Base-by-base conservation (phyloP, 139 green algal species). In the Raphidocelis subcapitata region DNA sequence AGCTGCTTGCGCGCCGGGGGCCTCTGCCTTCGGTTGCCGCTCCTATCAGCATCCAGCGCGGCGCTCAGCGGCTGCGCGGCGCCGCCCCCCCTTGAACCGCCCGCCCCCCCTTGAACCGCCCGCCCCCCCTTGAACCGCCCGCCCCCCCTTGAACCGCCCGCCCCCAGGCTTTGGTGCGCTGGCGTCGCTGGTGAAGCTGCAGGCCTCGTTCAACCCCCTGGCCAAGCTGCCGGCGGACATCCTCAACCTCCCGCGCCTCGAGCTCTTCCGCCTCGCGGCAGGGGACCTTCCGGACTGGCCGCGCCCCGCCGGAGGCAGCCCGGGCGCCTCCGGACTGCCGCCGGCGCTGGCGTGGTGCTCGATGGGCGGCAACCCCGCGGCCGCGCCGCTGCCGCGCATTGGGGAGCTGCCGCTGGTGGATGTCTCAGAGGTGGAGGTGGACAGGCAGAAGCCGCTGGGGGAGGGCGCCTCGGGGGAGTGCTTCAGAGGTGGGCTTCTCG, bases 141-240 rank as follows among this genome's bases (percentile, higher is more conserved):
- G 41, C 41, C 8, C 41, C 10, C 14, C 54, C 12, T 5, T 21
- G 54, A 26, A 26, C 54, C 54, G 14, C 23, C 10, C 54, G 10
- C 5, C 54, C 54, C 54, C 79, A 59, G 78, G 71, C 20, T 79
- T 88, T 59, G 77, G 76, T 15, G 16, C 54, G 1, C 61, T 85
- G 28, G 73, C 32, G 37, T 86, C 74, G 0, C 80, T 93, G 44
- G 86, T 87, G 0, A 88, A 91, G 79, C 67, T 89, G 44, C 87
- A 96, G 77, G 86, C 90, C 2, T 93, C 88, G 3, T 94, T 93
- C 84, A 97, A 97, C 74, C 20, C 65, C 10, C 85, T 92, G n/a
- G 54, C 46, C 0, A 37, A 47, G 21, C 82, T 97, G 59, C 91
- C 92, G 1, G 33, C 36, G 10, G 79, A 72, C 56, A 59, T 97